Evolutionary conservation across 2,329 filamentous ascomycete genomes (phyloP).

Genomic region (Blastomyces parvus): DNA sequence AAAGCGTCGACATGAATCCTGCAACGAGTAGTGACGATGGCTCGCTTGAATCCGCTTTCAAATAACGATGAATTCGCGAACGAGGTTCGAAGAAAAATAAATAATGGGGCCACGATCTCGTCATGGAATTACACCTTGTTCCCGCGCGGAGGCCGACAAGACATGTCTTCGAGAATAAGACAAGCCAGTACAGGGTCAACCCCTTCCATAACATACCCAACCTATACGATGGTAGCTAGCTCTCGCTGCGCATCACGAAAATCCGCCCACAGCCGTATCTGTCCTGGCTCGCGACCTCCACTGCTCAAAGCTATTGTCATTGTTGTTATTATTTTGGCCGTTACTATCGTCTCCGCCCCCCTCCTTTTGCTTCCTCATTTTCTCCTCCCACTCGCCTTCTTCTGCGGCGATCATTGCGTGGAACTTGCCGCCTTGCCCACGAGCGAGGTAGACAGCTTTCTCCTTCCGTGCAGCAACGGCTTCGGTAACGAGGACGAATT

Average conservation of each 20-base stretch:
- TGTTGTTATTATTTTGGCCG: conserved; percentile 17
- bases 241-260: not conserved
- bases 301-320: conserved; percentile 35
- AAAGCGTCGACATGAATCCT: not conserved
- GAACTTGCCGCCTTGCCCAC: conserved; percentile 44
- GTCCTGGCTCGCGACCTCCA: conserved; percentile 33
- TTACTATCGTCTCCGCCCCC: conserved; percentile 18
- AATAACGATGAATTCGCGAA: not conserved
- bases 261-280: conserved; percentile 22
- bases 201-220: not conserved
- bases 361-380: conserved; percentile 26
- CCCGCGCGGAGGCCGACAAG: not conserved
- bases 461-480: conserved; percentile 55
- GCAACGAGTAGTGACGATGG: not conserved
- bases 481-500: conserved; percentile 66
- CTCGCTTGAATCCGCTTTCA: not conserved
- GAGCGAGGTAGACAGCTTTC: conserved; percentile 43
- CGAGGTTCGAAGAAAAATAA: not conserved
- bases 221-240: not conserved
- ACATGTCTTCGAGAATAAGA: not conserved
- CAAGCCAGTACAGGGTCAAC: not conserved
- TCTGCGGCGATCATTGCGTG: conserved; percentile 43
- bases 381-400: conserved; percentile 43
- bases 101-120: not conserved
- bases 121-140: not conserved